phyloP scores from a whole-genome alignment of 139 green algal species.

The Spirogloea muscicola region DNA sequence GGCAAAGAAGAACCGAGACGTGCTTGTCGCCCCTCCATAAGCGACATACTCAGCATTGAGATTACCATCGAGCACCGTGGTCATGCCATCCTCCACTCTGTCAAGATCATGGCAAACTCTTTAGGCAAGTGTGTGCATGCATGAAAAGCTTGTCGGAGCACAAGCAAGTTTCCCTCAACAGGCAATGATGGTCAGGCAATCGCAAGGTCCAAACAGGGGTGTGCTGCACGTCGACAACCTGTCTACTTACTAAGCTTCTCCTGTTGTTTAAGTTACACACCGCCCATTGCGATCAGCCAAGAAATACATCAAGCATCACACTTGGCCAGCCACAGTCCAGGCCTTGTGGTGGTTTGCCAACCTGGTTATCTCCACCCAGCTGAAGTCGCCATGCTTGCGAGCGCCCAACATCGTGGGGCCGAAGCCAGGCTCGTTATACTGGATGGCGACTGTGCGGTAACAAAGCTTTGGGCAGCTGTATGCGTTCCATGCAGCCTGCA shows the following conservation, averaged over 20 bases:
- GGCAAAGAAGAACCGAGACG: not conserved
- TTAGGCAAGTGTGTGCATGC: no score
- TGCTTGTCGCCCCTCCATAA: not conserved
- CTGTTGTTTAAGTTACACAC: not conserved
- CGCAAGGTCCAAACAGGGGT: not conserved
- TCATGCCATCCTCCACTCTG: conserved; percentile 1
- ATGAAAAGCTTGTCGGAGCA: no score
- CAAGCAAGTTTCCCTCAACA: no score
- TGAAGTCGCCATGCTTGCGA: not conserved
- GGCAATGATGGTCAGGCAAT: conserved; percentile 6
- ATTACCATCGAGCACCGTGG: not conserved
- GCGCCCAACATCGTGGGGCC: not conserved
- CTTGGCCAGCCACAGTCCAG: not conserved
- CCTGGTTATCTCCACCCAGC: not conserved
- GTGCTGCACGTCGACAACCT: not conserved
- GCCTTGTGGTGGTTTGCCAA: not conserved
- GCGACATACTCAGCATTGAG: not conserved
- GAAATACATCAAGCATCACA: not conserved
- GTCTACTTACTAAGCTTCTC: not conserved
- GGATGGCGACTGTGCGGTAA: conserved; percentile 9
- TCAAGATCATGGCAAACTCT: no score
- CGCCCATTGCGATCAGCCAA: not conserved
- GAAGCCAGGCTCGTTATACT: not conserved
- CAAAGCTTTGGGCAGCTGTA: conserved; percentile 11
- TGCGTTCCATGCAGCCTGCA: conserved; percentile 20